A percentile compares a stretch with the other conserved stretches of the same genome.
Evolutionary conservation across 2,329 filamentous ascomycete species (phyloP).

Genomic region (Fusarium nygamai): DNA sequence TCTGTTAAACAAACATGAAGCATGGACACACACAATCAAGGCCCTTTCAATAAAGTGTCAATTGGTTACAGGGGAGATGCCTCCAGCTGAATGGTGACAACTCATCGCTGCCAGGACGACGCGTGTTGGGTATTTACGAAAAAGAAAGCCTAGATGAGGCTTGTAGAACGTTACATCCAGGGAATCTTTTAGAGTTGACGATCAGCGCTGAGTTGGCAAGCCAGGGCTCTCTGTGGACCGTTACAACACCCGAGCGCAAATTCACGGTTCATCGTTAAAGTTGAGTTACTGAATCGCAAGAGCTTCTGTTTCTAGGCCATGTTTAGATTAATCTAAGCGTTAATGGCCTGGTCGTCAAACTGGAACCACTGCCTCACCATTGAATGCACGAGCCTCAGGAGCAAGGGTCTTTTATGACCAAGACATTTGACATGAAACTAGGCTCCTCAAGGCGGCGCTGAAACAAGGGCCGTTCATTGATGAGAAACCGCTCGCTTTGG

Average conservation of each 20-base stretch:
- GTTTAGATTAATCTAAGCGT: background rate
- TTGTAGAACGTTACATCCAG: slow-evolving; percentile 6
- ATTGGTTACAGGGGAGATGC: slow-evolving; percentile 12
- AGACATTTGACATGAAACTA: slow-evolving; percentile 26
- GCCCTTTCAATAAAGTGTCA: slow-evolving; percentile 1
- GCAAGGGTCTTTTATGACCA: background rate
- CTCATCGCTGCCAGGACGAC: slow-evolving; percentile 16
- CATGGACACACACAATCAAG: slow-evolving; percentile 12
- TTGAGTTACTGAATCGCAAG: slow-evolving; percentile 3
- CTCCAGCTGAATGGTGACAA: slow-evolving; percentile 7
- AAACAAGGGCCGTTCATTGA: slow-evolving; percentile 27
- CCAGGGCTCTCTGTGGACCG: background rate
- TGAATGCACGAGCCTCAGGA: slow-evolving; percentile 26
- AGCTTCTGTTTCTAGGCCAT: slow-evolving; percentile 2
- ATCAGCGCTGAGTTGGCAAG: slow-evolving; percentile 34
- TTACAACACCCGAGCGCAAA: slow-evolving; percentile 14
- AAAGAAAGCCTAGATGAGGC: background rate
- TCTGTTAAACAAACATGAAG: slow-evolving; percentile 14
- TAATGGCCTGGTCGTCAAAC: slow-evolving; percentile 1
- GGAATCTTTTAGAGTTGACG: slow-evolving; percentile 14
- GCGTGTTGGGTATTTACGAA: slow-evolving; percentile 13
- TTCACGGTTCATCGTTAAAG: background rate
- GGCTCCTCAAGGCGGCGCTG: slow-evolving; percentile 14
- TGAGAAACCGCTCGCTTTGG: background rate
- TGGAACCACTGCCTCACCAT: slow-evolving; percentile 39